These are phyloP conservation scores for Saururus chinensis DNA, from an alignment of 164 flowering plant genomes.

Conservation along the genomic window DNA sequence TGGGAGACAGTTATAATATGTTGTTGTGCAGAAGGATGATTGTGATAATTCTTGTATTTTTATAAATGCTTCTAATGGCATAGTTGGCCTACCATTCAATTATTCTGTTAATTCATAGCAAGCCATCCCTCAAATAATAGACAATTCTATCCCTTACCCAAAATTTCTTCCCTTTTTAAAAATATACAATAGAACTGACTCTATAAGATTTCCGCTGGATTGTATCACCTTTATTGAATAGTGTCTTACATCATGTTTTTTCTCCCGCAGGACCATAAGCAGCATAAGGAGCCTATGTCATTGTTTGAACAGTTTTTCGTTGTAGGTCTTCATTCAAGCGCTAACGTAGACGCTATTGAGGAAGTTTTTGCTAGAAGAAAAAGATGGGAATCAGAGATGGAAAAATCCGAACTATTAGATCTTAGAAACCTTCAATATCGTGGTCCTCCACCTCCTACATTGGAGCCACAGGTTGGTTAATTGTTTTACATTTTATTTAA, in stretches of 20 bases:
- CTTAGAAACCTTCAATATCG: constrained; percentile 23
- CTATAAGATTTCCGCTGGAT: no score
- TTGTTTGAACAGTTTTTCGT: constrained; percentile 86
- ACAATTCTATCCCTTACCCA: no score
- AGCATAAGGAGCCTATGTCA: constrained; percentile 58
- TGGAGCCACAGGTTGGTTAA: constrained; percentile 74
- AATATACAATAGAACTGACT: no score
- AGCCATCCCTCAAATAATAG: no score
- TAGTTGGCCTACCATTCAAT: no score
- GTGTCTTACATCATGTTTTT: constrained; percentile 7
- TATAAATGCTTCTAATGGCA: no score
- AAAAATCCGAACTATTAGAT: constrained; percentile 33
- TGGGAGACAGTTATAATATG: no score
- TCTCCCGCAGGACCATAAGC: constrained; percentile 40
- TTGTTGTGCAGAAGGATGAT: no score
- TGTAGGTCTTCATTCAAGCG: constrained; percentile 75
- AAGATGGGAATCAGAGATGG: constrained; percentile 61
- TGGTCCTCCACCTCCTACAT: constrained; percentile 42
- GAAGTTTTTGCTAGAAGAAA: constrained; percentile 68
- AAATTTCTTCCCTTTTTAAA: no score
- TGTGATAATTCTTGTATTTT: no score
- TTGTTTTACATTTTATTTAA: not conserved
- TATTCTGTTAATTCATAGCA: no score
- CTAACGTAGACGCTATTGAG: constrained; percentile 68
- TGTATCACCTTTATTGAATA: no score